Percentiles rank a stretch among this genome's conserved stretches.
These are phyloP conservation scores for Gossypium stocksii DNA, from an alignment of 345 rosid species.

Conservation along the genomic window DNA sequence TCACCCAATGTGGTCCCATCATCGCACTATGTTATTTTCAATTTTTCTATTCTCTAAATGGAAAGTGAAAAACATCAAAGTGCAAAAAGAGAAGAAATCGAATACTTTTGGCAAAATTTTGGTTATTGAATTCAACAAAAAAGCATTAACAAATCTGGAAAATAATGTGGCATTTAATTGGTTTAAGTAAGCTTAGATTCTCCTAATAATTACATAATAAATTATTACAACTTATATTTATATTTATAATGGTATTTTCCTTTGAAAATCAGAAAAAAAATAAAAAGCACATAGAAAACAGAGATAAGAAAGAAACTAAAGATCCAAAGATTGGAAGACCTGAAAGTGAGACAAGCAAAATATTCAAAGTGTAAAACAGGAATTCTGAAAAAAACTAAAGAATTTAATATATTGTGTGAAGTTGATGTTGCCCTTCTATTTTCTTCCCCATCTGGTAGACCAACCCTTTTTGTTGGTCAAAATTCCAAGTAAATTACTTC, in stretches of 20 bases:
- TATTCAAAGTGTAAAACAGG: constrained; percentile 50
- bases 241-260: background rate
- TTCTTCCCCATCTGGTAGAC: constrained; percentile 30
- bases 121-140: background rate
- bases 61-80: too few relatives aligned
- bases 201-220: background rate
- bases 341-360: constrained; percentile 34
- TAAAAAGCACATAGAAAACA: background rate
- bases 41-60: too few relatives aligned
- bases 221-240: background rate
- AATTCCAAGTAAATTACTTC: background rate
- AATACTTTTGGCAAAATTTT: too few relatives aligned
- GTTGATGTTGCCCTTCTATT: constrained; percentile 26
- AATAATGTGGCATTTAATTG: background rate
- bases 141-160: background rate
- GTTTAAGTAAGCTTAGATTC: background rate
- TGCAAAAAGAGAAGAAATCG: too few relatives aligned
- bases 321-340: constrained; percentile 23
- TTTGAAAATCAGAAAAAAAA: background rate
- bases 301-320: constrained; percentile 34
- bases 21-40: too few relatives aligned
- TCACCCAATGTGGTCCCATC: too few relatives aligned
- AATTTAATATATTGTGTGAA: constrained; percentile 29
- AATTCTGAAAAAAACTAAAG: constrained; percentile 36
- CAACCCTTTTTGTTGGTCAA: constrained; percentile 19